These are phyloP conservation scores for Phytopythium oedochilum DNA, from an alignment of 352 stramenopile species.

Conservation along the genomic window DNA sequence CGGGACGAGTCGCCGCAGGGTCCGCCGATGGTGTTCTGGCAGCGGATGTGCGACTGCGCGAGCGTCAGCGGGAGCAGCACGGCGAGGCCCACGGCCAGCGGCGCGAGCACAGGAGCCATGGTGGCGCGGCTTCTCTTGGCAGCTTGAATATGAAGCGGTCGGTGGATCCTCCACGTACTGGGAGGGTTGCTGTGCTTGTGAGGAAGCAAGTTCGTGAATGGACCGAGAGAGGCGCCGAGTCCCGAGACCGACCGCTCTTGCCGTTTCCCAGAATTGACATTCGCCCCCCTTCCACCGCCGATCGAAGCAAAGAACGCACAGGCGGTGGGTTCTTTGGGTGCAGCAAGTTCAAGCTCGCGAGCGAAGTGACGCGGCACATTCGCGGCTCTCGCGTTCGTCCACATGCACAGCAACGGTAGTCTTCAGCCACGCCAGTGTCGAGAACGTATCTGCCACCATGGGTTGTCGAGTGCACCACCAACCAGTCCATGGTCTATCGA, in stretches of 20 bases:
- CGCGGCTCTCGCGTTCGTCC: neutral
- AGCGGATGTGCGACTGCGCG: slow-evolving; percentile 35
- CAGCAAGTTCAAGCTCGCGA: neutral
- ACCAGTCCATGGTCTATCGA: too few species aligned
- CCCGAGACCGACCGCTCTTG: neutral
- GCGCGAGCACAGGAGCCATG: neutral
- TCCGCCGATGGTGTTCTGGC: slow-evolving; percentile 39
- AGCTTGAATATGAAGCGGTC: neutral
- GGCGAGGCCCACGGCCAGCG: neutral
- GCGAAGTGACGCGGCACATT: neutral
- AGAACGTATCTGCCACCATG: too few species aligned
- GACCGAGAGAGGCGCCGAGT: neutral
- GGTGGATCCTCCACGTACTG: neutral
- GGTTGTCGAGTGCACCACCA: too few species aligned
- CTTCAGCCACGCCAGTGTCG: too few species aligned
- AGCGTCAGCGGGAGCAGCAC: slow-evolving; percentile 7
- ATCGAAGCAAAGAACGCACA: neutral
- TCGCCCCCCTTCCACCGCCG: neutral
- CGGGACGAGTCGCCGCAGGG: slow-evolving; percentile 30
- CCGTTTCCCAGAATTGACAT: too few species aligned
- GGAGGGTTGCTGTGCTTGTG: neutral
- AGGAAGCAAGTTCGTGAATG: neutral
- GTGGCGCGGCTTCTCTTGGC: neutral
- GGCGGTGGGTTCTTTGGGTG: neutral
- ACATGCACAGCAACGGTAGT: neutral